Conservation (phyloP, 371 early-diverging fungal genomes). For the Parasitella parasitica region DNA sequence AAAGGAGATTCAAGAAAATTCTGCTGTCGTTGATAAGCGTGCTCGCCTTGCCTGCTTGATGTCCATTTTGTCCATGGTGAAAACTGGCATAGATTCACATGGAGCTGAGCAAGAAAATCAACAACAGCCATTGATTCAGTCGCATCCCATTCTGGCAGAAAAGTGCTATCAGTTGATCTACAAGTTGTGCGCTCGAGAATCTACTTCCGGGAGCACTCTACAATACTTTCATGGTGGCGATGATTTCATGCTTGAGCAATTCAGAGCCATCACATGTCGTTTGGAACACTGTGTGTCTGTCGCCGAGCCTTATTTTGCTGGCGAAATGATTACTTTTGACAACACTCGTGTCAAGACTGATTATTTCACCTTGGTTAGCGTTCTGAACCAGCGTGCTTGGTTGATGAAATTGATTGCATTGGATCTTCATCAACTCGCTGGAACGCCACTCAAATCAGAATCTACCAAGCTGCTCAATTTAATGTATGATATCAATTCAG, state of each 20-base stretch:
- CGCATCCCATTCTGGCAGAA: conserved; percentile 80
- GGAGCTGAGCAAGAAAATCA: conserved; percentile 22
- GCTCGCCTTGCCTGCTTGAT: conserved; percentile 58
- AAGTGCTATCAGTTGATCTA: conserved; percentile 82
- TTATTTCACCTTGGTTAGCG: conserved; percentile 52
- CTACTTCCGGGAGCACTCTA: conserved; percentile 70
- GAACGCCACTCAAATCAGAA: conserved; percentile 19
- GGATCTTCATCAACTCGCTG: conserved; percentile 61
- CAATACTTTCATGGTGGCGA: conserved; percentile 75
- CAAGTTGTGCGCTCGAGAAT: conserved; percentile 64
- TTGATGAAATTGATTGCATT: conserved; percentile 78
- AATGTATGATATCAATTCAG: conserved; percentile 19
- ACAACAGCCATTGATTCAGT: conserved; percentile 4
- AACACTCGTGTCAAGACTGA: conserved; percentile 32
- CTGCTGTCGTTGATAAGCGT: conserved; percentile 14
- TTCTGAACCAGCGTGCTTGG: conserved; percentile 85
- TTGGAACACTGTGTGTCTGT: conserved; percentile 9
- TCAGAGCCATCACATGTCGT: conserved; percentile 41
- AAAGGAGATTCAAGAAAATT: conserved; percentile 24
- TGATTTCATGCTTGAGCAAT: conserved; percentile 66
- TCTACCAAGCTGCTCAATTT: conserved; percentile 6
- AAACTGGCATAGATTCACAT: neutral
- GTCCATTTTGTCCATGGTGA: conserved; percentile 63
- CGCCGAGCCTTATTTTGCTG: conserved; percentile 14
- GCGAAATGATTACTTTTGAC: conserved; percentile 12